Evolutionary conservation across 441 rosid species (phyloP), one percentile per base, ranked within the genome.

Genomic region (Populus hybrid): DNA sequence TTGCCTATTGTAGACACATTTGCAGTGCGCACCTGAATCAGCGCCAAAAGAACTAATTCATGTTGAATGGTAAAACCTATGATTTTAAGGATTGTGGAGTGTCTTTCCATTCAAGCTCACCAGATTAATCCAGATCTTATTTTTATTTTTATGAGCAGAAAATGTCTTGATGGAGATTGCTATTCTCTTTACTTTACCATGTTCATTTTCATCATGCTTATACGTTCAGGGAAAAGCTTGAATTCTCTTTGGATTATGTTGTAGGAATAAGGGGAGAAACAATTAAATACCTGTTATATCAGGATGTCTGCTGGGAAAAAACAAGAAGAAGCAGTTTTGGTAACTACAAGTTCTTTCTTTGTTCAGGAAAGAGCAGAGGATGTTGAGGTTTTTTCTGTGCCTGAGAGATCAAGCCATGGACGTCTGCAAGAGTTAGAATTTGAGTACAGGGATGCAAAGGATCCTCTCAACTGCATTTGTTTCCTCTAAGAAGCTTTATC

Each of bases 391-490:
- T 76, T 94, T 71, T 87, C 86, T 80, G 92, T 84, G 14, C 78
- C 84, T 10, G 94, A 94, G 82, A 88, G 97, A 80, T 72, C 82
- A n/a, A 89, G 94, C 23, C 77, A 75, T 53, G 82, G 85, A 68
- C 90, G 92, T 7, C 67, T 89, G 65, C 86, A 87, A 82, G 91
- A 89, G 0, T 92, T 90, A 26, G 97, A 90, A 72, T 87, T 94
- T 67, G 97, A 92, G 83, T 94, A 94, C 83, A 77, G 95, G 97
- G 50, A 81, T 90, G 82, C 90, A 92, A 86, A 85, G 93, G 82
- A 82, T 94, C 40, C 90, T 92, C 79, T 89, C 91, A 2, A 94
- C 94, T 71, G 97, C 89, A 59, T 92, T 91, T 80, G 97, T 94
- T 67, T 84, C 89, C 76, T 88, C 91, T 7, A 85, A 83, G 78